Conservation (phyloP, 2,329 filamentous ascomycete species). For the Didymella glomerata region DNA sequence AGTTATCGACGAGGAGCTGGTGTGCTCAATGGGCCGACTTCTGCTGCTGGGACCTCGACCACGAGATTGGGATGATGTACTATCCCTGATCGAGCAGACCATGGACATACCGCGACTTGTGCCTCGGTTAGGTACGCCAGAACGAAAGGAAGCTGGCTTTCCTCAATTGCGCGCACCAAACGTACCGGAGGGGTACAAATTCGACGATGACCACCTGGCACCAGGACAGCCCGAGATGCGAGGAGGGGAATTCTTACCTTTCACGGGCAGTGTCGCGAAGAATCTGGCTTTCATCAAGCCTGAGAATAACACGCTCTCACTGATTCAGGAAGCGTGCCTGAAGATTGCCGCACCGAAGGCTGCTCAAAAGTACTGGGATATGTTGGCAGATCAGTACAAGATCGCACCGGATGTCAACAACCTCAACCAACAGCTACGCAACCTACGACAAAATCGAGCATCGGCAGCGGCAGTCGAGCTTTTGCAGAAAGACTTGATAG, state of each 20-base stretch:
- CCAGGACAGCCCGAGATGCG: slow-evolving; percentile 32
- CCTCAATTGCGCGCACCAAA: slow-evolving; percentile 49
- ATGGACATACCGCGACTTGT: slow-evolving; percentile 74
- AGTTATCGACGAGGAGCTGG: slow-evolving; percentile 77
- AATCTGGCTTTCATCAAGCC: slow-evolving; percentile 56
- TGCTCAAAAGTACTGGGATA: slow-evolving; percentile 81
- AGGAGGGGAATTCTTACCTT: slow-evolving; percentile 46
- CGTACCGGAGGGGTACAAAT: slow-evolving; percentile 35
- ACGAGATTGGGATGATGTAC: slow-evolving; percentile 73
- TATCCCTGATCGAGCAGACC: slow-evolving; percentile 81
- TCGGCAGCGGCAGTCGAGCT: slow-evolving; percentile 68
- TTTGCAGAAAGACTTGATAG: slow-evolving; percentile 55
- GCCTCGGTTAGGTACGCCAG: slow-evolving; percentile 47
- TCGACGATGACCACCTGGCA: slow-evolving; percentile 42
- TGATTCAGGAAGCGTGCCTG: slow-evolving; percentile 72
- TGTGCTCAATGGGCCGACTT: slow-evolving; percentile 81
- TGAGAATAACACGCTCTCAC: slow-evolving; percentile 68
- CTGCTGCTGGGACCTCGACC: slow-evolving; percentile 70
- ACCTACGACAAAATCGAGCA: slow-evolving; percentile 71
- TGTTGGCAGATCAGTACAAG: slow-evolving; percentile 67
- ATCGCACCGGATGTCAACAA: slow-evolving; percentile 77
- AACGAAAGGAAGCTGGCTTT: slow-evolving; percentile 36
- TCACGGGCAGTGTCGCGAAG: slow-evolving; percentile 39
- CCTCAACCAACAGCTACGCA: slow-evolving; percentile 71
- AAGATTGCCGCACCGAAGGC: slow-evolving; percentile 67